Evolutionary conservation across 2,329 filamentous ascomycete species (phyloP).

Genomic region (Epicoccum sorghinum): DNA sequence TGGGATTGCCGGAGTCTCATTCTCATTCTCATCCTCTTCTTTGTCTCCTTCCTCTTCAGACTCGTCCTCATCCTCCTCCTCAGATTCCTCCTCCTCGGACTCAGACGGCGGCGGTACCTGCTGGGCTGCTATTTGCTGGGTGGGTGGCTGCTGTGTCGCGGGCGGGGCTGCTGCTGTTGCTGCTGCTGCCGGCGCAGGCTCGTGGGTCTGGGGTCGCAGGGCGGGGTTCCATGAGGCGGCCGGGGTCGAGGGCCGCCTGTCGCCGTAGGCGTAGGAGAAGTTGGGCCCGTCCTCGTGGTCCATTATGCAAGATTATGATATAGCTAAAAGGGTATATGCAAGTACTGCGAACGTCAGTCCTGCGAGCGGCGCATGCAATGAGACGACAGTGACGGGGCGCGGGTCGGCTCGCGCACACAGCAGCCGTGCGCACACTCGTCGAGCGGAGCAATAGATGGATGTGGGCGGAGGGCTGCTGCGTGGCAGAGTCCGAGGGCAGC

Average conservation of each 20-base stretch:
- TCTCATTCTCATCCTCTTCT: constrained; percentile 10
- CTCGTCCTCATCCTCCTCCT: constrained; percentile 15
- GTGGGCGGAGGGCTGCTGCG: neutral
- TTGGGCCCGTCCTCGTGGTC: constrained; percentile 46
- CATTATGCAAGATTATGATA: constrained; percentile 40
- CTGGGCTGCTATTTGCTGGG: constrained; percentile 17
- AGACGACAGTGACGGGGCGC: neutral
- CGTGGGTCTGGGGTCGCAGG: constrained; percentile 47
- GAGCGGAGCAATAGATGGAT: neutral
- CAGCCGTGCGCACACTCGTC: neutral
- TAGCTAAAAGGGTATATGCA: constrained; percentile 42
- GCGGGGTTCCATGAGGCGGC: constrained; percentile 62
- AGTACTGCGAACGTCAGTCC: constrained; percentile 41
- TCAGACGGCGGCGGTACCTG: constrained; percentile 19
- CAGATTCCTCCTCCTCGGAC: constrained; percentile 22
- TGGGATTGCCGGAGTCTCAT: constrained; percentile 8
- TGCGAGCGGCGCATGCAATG: constrained; percentile 3
- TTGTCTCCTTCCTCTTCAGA: constrained; percentile 6
- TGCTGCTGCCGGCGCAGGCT: neutral
- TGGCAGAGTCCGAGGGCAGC: neutral
- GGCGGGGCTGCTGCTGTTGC: neutral
- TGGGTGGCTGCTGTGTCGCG: neutral
- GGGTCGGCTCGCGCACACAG: neutral
- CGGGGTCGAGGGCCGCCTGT: constrained; percentile 24
- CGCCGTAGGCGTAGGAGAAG: constrained; percentile 49